Percentiles rank a stretch among this genome's conserved stretches.
Conservation (phyloP, 2,329 filamentous ascomycete species). For the Colletotrichum viniferum region DNA sequence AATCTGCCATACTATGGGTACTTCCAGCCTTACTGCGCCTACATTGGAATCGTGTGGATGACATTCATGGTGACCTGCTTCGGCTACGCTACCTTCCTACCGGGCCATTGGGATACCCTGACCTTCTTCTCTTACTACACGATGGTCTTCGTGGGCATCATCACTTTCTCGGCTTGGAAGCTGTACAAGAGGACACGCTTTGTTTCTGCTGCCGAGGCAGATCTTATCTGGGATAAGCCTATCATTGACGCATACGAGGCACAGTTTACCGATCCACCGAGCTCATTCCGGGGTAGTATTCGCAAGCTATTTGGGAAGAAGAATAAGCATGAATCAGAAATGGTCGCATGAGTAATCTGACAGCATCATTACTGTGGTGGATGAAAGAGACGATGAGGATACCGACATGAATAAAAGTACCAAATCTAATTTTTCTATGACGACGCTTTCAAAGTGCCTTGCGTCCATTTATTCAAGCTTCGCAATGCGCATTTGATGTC, state of each 20-base stretch:
- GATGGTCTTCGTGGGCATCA: slow-evolving; percentile 58
- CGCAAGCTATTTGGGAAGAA: slow-evolving; percentile 42
- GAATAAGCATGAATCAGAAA: slow-evolving; percentile 8
- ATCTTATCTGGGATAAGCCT: slow-evolving; percentile 66
- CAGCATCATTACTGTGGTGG: neutral
- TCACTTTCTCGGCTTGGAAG: slow-evolving; percentile 67
- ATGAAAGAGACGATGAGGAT: neutral
- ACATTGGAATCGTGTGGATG: slow-evolving; percentile 47
- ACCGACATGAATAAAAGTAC: neutral
- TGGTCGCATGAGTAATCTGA: neutral
- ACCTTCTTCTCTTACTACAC: slow-evolving; percentile 60
- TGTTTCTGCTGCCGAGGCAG: slow-evolving; percentile 57
- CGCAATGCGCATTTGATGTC: neutral
- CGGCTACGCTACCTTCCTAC: slow-evolving; percentile 56
- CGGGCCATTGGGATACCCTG: slow-evolving; percentile 46
- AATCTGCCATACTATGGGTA: slow-evolving; percentile 61
- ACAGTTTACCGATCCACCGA: slow-evolving; percentile 50
- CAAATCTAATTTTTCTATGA: neutral
- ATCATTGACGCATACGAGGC: slow-evolving; percentile 62
- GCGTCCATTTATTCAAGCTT: neutral
- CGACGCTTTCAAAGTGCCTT: neutral
- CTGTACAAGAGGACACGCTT: slow-evolving; percentile 62
- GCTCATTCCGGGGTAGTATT: slow-evolving; percentile 62
- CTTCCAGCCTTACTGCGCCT: slow-evolving; percentile 64
- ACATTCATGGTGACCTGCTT: slow-evolving; percentile 52